A percentile compares a stretch with the other conserved stretches of the same genome.
These are phyloP conservation scores for Zymoseptoria tritici DNA, from an alignment of 2,329 filamentous ascomycete species.

Conservation along the genomic window DNA sequence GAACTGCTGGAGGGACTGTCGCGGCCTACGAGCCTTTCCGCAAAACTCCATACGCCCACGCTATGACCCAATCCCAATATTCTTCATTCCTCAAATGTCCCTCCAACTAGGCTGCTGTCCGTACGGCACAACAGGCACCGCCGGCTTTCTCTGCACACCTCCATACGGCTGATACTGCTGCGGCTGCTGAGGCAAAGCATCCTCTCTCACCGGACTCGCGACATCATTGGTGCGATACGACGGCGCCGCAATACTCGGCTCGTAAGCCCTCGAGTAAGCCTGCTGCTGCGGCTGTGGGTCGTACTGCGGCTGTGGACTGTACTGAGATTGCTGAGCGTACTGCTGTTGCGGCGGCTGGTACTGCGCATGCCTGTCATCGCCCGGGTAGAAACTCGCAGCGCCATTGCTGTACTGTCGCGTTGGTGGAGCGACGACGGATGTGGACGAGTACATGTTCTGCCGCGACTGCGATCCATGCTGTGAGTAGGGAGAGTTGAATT, in stretches of 20 bases:
- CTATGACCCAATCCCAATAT: neutral
- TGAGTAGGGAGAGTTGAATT: neutral
- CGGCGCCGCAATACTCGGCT: slow-evolving; percentile 8
- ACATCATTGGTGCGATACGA: slow-evolving; percentile 9
- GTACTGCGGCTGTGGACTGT: neutral
- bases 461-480: neutral
- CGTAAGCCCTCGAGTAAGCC: slow-evolving; percentile 13
- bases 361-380: neutral
- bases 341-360: slow-evolving; percentile 3
- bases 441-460: neutral
- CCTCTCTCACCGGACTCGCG: slow-evolving; percentile 18
- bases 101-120: slow-evolving; percentile 25
- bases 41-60: slow-evolving; percentile 3
- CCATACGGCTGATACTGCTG: slow-evolving; percentile 12
- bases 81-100: slow-evolving; percentile 20
- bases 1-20: neutral
- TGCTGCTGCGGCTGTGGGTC: neutral
- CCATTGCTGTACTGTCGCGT: neutral
- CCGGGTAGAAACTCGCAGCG: slow-evolving; percentile 2
- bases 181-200: slow-evolving; percentile 8
- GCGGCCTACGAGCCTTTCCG: no score
- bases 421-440: neutral
- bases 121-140: slow-evolving; percentile 4
- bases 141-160: slow-evolving; percentile 25
- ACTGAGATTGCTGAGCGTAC: neutral